Evolutionary conservation across 495 filamentous ascomycete genomes (phyloP).

Genomic region (Umbilicaria muhlenbergii): DNA sequence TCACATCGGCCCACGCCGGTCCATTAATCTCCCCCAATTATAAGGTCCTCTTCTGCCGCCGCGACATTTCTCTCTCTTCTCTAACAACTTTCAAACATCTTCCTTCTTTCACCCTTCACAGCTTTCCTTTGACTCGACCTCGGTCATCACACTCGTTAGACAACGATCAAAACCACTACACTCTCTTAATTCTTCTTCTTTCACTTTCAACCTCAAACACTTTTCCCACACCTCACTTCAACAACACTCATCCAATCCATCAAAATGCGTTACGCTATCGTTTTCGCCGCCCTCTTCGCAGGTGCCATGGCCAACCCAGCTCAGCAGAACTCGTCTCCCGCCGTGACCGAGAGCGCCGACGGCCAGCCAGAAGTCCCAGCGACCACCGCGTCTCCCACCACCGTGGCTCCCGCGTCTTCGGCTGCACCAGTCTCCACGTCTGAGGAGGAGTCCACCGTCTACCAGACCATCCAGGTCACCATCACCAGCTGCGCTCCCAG

Average conservation of each 20-base stretch:
- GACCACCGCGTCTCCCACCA: not conserved
- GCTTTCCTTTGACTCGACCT: slow-evolving; percentile 28
- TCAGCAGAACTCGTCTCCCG: not conserved
- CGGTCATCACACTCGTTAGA: slow-evolving; percentile 39
- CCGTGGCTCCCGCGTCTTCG: not conserved
- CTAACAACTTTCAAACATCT: slow-evolving; percentile 15
- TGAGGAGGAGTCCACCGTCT: slow-evolving; percentile 29
- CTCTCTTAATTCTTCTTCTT: slow-evolving; percentile 24
- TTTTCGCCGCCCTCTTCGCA: slow-evolving; percentile 34
- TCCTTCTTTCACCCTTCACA: slow-evolving; percentile 11
- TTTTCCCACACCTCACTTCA: slow-evolving; percentile 15
- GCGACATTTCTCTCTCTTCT: slow-evolving; percentile 7
- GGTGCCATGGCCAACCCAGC: slow-evolving; percentile 2
- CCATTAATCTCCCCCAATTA: not conserved
- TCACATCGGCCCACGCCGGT: too few relatives aligned
- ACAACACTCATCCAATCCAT: slow-evolving; percentile 16
- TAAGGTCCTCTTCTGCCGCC: slow-evolving; percentile 9
- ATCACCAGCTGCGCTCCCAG: slow-evolving; percentile 44
- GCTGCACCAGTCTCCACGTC: slow-evolving; percentile 11
- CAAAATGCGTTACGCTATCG: slow-evolving; percentile 41
- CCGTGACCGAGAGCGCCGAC: slow-evolving; percentile 6
- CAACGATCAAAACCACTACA: slow-evolving; percentile 24
- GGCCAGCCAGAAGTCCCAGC: not conserved
- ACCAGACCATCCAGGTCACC: slow-evolving; percentile 36
- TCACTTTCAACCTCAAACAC: slow-evolving; percentile 10